These are phyloP conservation scores for Diversispora eburnea DNA, from an alignment of 192 early-diverging fungal species.

Conservation along the genomic window DNA sequence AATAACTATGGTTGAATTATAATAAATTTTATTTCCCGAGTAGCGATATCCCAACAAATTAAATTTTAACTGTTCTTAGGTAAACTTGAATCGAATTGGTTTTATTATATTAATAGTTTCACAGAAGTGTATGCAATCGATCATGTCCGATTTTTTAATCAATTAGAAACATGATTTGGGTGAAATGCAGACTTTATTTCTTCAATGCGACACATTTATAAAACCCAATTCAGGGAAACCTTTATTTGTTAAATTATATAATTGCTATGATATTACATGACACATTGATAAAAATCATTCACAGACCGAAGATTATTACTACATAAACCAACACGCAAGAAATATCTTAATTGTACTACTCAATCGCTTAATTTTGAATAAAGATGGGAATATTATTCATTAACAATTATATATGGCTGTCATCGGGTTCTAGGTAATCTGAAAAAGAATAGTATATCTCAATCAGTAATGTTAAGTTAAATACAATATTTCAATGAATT, in stretches of 20 bases:
- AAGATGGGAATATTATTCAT: no score
- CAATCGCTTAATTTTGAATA: no score
- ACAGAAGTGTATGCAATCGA: slow-evolving; percentile 6
- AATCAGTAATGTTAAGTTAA: not conserved
- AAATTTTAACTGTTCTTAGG: slow-evolving; percentile 16
- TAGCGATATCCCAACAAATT: slow-evolving; percentile 15
- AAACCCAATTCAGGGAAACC: no score
- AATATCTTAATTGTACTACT: no score
- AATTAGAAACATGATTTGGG: not conserved
- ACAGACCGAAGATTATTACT: not conserved
- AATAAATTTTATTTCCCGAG: not conserved
- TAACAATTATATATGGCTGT: no score
- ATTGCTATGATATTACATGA: no score
- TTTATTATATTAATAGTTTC: slow-evolving; percentile 19
- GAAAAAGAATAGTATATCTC: no score
- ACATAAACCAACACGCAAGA: no score
- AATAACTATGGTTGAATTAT: not conserved
- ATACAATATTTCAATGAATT: slow-evolving; percentile 2
- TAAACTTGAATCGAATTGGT: slow-evolving; percentile 15
- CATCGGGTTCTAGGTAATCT: no score
- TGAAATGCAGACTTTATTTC: no score
- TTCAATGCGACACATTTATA: not conserved
- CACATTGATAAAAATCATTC: no score
- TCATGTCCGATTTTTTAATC: not conserved
- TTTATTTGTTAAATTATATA: not conserved